Evolutionary conservation across 2,329 filamentous ascomycete species (phyloP), one percentile per base, ranked within the genome.

Genomic region (Graphium sp.): DNA sequence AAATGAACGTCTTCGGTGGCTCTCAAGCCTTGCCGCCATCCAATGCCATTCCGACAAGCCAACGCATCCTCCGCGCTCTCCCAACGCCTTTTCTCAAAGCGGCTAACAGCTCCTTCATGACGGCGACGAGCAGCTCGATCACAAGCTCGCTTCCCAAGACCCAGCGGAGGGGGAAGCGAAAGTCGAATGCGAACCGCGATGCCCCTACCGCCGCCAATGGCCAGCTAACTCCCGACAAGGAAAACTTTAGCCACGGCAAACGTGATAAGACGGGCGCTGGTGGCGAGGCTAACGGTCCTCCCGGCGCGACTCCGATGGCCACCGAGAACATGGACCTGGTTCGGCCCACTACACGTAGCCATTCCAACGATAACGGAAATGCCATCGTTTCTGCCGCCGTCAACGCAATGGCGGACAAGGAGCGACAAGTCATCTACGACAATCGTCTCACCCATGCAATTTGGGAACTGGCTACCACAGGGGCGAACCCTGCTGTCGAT

Each of bases 71-170:
- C 3, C 74, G 89, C 14, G 83, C 84, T 1, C 61, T 98, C 0
- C 89, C 89, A 0, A 87, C 85, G 1, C 81, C 89, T 0, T 74
- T 98, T 20, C 62, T 98, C 20, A 93, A 85, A 49, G 85, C 85
- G 2, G 89, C 89, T 30, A 98, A 95, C 50, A 89, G 84, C 24
- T 85, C 79, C 34, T 94, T 95, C 53, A 87, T 98, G 74, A 80
- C 74, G 16, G 80, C 84, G 4, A 93, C 85, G 0, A 91, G 80
- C 47, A 82, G 78, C 28, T 87, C 79, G 36, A 74, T 93, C 36
- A 81, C 79, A 0, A 80, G 74, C 30, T 83, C 75, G 25, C 56
- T 85, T 5, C 79, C 79, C 2, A 82, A 77, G 47, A 63, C 62
- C 14, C 58, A 65, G 7, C 59, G 68, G 26, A 61, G 72, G 39